These are phyloP conservation scores for Fusarium sp. DNA, from an alignment of 2,329 filamentous ascomycete species.

Conservation along the genomic window DNA sequence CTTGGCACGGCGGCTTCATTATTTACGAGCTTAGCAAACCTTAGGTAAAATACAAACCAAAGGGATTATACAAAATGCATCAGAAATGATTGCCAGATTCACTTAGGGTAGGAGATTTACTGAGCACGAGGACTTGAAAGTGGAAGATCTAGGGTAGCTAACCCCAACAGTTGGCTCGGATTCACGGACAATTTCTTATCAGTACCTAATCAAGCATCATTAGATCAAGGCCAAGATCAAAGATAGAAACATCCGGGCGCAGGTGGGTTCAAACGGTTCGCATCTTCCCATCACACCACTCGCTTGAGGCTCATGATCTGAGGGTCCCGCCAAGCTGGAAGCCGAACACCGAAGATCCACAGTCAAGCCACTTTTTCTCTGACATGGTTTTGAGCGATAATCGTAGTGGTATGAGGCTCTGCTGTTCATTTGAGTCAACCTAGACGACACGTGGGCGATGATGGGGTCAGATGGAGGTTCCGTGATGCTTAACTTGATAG, in stretches of 20 bases:
- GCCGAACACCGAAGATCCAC: slow-evolving; percentile 2
- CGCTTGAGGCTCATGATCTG: neutral
- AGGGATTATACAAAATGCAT: neutral
- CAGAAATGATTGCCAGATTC: neutral
- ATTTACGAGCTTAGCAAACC: too few relatives aligned
- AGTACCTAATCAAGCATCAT: neutral
- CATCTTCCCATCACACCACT: slow-evolving; percentile 1
- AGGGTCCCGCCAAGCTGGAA: neutral
- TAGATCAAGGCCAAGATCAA: neutral
- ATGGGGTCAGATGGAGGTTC: neutral
- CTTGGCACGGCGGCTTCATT: too few relatives aligned
- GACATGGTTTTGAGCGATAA: neutral
- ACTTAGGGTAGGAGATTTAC: neutral
- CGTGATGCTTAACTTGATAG: neutral
- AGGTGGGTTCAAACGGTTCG: neutral
- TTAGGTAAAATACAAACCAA: too few relatives aligned
- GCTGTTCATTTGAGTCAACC: neutral
- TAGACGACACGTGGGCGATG: neutral
- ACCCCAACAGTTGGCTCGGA: too few relatives aligned
- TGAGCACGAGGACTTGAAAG: neutral
- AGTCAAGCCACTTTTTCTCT: neutral
- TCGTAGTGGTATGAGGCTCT: neutral
- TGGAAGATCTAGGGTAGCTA: neutral
- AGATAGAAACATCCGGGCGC: neutral
- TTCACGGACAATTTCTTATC: neutral